Evolutionary conservation across 192 early-diverging fungal genomes (phyloP).

Genomic region (Dissophora globulifera): DNA sequence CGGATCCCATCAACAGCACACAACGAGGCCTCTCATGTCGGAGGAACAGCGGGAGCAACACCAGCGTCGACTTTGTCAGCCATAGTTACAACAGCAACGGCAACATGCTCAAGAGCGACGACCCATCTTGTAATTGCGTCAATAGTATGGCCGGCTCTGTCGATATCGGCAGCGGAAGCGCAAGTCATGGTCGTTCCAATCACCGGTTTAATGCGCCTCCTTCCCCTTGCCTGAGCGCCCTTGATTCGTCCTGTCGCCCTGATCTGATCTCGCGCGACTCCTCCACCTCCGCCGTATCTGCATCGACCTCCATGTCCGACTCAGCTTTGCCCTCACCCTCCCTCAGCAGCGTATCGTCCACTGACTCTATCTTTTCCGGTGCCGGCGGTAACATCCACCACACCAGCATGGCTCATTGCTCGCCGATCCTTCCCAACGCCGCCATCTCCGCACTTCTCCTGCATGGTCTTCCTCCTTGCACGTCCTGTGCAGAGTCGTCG

Average conservation of each 20-base stretch:
- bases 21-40: no score
- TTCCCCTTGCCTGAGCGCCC: slow-evolving; percentile 40
- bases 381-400: slow-evolving; percentile 5
- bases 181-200: slow-evolving; percentile 1
- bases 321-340: slow-evolving; percentile 46
- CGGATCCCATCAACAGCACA: no score
- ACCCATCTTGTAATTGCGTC: no score
- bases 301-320: no score
- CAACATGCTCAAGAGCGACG: not conserved
- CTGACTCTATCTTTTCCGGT: slow-evolving; percentile 32
- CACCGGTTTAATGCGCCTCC: slow-evolving; percentile 25
- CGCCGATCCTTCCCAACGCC: slow-evolving; percentile 30
- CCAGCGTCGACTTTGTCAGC: no score
- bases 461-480: slow-evolving; percentile 22
- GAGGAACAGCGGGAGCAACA: slow-evolving; percentile 3
- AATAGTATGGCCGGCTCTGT: not conserved
- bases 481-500: not conserved
- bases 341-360: slow-evolving; percentile 49
- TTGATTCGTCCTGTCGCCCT: slow-evolving; percentile 32
- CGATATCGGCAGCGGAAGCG: slow-evolving; percentile 2
- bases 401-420: slow-evolving; percentile 50
- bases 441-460: slow-evolving; percentile 28
- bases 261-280: slow-evolving; percentile 21
- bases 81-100: not conserved
- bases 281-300: no score